Evolutionary conservation across 2,329 filamentous ascomycete species (phyloP), one percentile per base, ranked within the genome.

Genomic region (Ophiocordyceps camponoti-floridani): DNA sequence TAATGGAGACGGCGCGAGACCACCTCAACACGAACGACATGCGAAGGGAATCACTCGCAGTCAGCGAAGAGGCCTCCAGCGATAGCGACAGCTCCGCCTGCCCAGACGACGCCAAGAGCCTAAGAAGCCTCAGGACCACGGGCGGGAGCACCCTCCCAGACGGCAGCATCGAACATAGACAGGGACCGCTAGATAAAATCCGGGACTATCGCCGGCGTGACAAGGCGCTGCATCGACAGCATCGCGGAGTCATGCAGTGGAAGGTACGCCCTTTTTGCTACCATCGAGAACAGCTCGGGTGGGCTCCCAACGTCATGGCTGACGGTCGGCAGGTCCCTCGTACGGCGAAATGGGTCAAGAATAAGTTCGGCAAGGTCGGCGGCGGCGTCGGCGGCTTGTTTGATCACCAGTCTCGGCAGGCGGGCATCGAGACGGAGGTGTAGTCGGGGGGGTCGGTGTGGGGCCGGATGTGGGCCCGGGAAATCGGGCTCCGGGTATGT

Each of bases 191-290:
- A 10, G 69, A 70, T 40, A 65, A 73, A 54, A 47, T 77, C 41
- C 70, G 68, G 46, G 77, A 82, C 47, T 82, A 78, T 55, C 75
- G 71, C 54, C 65, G 68, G 46, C 65, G 77, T 51, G 64, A 69
- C 49, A 73, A 71, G 58, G 68, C 73, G 48, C 60, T 82, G 49
- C 78, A 84, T 57, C 64, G 79, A 43, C 71, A 73, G 54, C 77
- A 86, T 53, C 63, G 77, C 19, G 82, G 82, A 0, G 55, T 82
- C 38, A 86, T 86, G 82, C 82, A 86, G 61, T 86, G 79, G 76
- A 64, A 64, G 57, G 60, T 62, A 51, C 52, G 58, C 23, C 23
- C 23, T 5, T 5, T 4, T 27, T 14, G n/a, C n/a, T n/a, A n/a
- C n/a, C n/a, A 12, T 33, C 23, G 5, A 23, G 23, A 23, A 23